phyloP scores from a whole-genome alignment of 495 filamentous ascomycete species.

The Achaetomiella virescens region DNA sequence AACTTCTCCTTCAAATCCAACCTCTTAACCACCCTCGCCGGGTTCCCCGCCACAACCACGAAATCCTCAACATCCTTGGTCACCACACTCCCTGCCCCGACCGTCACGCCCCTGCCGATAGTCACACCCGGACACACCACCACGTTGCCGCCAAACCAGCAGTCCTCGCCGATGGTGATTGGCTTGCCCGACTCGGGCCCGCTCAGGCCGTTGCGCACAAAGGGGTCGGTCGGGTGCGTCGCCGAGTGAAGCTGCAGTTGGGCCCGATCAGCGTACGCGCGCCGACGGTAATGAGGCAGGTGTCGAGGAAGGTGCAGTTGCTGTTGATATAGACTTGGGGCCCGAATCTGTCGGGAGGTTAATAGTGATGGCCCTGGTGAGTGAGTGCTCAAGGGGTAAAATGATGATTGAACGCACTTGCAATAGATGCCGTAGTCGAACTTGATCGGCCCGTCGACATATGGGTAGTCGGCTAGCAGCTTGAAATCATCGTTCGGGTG shows the following conservation, averaged over 20 bases:
- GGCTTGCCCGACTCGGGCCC: constrained; percentile 73
- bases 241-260: constrained; percentile 64
- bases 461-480: constrained; percentile 55
- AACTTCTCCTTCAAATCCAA: constrained; percentile 2
- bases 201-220: constrained; percentile 61
- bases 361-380: background rate
- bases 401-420: constrained; percentile 27
- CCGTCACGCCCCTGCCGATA: constrained; percentile 63
- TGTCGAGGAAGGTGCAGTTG: constrained; percentile 72
- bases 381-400: background rate
- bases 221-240: constrained; percentile 71
- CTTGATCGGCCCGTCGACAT: constrained; percentile 63
- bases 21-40: constrained; percentile 53
- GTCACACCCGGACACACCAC: constrained; percentile 71
- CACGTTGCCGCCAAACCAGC: constrained; percentile 81
- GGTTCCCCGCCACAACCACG: constrained; percentile 61
- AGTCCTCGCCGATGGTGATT: constrained; percentile 77
- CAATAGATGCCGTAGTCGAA: constrained; percentile 76
- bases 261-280: constrained; percentile 74
- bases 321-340: constrained; percentile 70
- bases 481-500: constrained; percentile 54
- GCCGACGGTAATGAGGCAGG: constrained; percentile 69
- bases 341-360: constrained; percentile 41
- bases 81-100: constrained; percentile 86
- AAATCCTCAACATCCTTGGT: constrained; percentile 70